phyloP scores from a whole-genome alignment of 257 asterid genomes.

The Solanum arcanum region DNA sequence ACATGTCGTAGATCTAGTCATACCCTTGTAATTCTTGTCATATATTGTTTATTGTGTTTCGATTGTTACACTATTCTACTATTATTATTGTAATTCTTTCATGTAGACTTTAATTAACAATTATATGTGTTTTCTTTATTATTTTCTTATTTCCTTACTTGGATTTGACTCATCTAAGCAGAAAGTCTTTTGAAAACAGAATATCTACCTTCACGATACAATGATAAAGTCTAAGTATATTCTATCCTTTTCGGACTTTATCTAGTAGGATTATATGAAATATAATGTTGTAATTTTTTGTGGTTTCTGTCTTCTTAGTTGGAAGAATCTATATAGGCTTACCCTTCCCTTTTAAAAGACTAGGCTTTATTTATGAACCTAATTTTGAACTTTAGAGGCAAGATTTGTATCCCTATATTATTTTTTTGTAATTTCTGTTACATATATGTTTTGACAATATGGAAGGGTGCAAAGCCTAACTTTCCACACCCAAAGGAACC shows the following conservation, averaged over 20 bases:
- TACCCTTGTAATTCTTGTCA: no score
- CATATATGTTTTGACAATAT: no score
- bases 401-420: background rate
- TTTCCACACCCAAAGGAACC: no score
- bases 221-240: fast-evolving
- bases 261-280: background rate
- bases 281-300: no score
- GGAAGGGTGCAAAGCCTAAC: no score
- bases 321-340: background rate
- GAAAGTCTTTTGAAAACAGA: no score
- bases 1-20: no score
- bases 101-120: background rate
- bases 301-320: background rate
- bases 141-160: background rate
- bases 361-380: background rate
- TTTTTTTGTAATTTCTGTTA: background rate
- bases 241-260: background rate
- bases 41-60: no score
- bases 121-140: no score
- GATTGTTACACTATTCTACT: no score
- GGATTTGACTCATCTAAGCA: background rate
- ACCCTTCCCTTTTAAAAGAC: background rate
- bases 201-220: background rate
- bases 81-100: background rate
- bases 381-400: background rate